Base-by-base conservation (phyloP, 495 filamentous ascomycete genomes). In the Sabuloglossum arenarium region DNA sequence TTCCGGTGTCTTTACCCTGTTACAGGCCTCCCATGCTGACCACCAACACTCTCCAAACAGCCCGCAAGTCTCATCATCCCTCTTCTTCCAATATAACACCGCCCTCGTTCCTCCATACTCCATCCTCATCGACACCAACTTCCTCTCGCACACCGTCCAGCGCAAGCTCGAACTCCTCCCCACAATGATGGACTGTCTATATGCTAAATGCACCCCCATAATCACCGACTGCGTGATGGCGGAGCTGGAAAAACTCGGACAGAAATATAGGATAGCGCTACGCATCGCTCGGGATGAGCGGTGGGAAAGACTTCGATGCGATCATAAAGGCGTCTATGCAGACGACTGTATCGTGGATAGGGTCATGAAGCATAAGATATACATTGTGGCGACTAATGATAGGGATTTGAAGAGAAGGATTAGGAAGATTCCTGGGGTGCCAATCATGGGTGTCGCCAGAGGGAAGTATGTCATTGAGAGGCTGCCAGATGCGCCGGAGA, bases 81-180 rank as follows among this genome's bases (percentile, higher is more conserved):
- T 98, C 69, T 98, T 96, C 80, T 96, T 94, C 71, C 78, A 86
- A 61, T 86, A 89, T 73, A 98, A 98, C 70, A 84, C 84, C 49
- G 84, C 87, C 28, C 79, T 98, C 53, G 77, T 82, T 23, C 91
- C 91, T 1, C 88, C 88, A n/a, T 95, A 94, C 73, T 77, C 74
- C 14, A 77, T 93, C 39, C 79, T 93, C 46, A 55, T 74, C 57
- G 88, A 94, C 69, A 94, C 89, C 69, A 96, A 96, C 67, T 98
- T 98, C 65, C 77, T 97, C 53, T 85, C 80, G 39, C 87, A 93
- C 66, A 88, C 87, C 4, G 87, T 97, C 28, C 84, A 88, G 60
- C 77, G 81, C 60, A 98, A 98, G 70, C 77, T 94, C 16, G 86
- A 90, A 25, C 70, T 98, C 3, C 76, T 94, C 8, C 79, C 89